Base-by-base conservation (phyloP, 2,329 filamentous ascomycete genomes). In the Metarhizium brunneum region DNA sequence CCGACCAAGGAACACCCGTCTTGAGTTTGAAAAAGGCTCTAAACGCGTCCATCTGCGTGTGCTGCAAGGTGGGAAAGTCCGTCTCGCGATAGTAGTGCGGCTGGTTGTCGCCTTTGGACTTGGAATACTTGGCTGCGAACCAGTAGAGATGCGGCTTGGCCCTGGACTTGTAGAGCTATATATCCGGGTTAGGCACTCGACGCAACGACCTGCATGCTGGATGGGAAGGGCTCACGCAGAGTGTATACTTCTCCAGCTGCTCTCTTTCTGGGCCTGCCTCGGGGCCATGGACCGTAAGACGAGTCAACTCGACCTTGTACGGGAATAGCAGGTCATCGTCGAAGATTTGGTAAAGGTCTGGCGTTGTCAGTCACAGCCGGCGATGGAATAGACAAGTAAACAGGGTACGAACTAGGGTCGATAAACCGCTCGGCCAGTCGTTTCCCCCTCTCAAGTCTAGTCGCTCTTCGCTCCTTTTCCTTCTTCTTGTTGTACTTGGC, bases 151-250 rank as follows among this genome's bases (percentile, higher is more conserved):
- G 74, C 0, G 85, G 85, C 14, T 71, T 69, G 11, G 76, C 71
- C 57, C 82, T 76, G 5, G 84, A 86, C 67, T 90, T 82, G 71
- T 83, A 88, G 52, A 92, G 75, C 85, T 90, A 59, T n/a, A 29
- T 11, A 25, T 18, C 16, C 3, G 14, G 13, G 36, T 38, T 13
- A 52, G 38, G 1, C n/a, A 20, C n/a, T 38, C 32, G 11, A 10
- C 5, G 8, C 36, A 6, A 4, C 25, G 47, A n/a, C 16, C 13
- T 7, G 50, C 29, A 30, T 2, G n/a, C 29, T 30, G 18, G 53
- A 54, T 35, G 1, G 35, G 5, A 11, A 49, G 6, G 5, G 70
- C 80, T 70, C 71, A 88, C 85, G 57, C 76, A 80, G 2, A 88
- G 67, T 0, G 75, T 71, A 45, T 57, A 53, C 18, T 40, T 50